Percentiles rank a stretch among this genome's conserved stretches.
Evolutionary conservation across 2,329 filamentous ascomycete species (phyloP).

Genomic region (Fusarium cyanostomum): DNA sequence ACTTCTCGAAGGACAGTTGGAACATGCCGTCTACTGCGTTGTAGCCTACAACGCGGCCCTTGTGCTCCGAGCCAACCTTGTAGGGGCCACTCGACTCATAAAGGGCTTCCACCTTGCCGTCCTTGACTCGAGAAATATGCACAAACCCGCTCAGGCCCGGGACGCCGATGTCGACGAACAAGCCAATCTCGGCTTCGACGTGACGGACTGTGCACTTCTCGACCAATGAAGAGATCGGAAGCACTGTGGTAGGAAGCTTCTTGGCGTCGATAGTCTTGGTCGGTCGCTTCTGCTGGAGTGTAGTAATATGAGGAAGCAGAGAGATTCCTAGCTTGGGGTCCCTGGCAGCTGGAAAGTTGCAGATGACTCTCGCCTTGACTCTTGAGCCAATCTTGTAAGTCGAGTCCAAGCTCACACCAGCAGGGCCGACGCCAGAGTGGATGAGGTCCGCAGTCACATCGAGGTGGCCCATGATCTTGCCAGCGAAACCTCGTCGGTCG

Average conservation of each 20-base stretch:
- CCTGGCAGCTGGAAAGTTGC: slow-evolving; percentile 82
- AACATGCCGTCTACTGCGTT: slow-evolving; percentile 88
- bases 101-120: slow-evolving; percentile 86
- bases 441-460: slow-evolving; percentile 91
- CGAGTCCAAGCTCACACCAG: slow-evolving; percentile 74
- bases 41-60: slow-evolving; percentile 84
- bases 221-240: slow-evolving; percentile 79
- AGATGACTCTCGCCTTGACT: slow-evolving; percentile 86
- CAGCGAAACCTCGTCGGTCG: slow-evolving; percentile 77
- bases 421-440: slow-evolving; percentile 81
- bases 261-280: slow-evolving; percentile 49
- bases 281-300: slow-evolving; percentile 62
- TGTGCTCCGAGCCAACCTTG: slow-evolving; percentile 80
- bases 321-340: slow-evolving; percentile 88
- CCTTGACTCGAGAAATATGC: slow-evolving; percentile 91
- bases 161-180: slow-evolving; percentile 77
- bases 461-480: slow-evolving; percentile 91
- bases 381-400: slow-evolving; percentile 87
- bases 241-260: slow-evolving; percentile 63
- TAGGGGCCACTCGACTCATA: slow-evolving; percentile 80
- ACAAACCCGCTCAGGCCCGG: slow-evolving; percentile 82
- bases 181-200: slow-evolving; percentile 81
- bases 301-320: slow-evolving; percentile 82
- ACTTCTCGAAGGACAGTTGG: slow-evolving; percentile 84
- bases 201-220: slow-evolving; percentile 81